Conservation (phyloP, 495 filamentous ascomycete species). For the Penicillium cinerascens region DNA sequence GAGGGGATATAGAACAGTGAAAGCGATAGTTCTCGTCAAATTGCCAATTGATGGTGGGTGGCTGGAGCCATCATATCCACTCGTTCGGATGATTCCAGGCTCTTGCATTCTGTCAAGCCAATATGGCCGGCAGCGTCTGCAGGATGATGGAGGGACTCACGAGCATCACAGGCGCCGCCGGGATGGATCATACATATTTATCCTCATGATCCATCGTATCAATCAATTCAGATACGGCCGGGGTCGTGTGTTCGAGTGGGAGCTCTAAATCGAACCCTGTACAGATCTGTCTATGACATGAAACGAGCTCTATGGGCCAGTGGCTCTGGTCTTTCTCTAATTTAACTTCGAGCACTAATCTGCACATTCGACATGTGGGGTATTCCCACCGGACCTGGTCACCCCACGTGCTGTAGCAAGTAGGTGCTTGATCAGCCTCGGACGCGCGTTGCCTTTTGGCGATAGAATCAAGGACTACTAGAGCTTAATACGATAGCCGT, state of each 20-base stretch:
- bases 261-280: neutral
- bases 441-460: neutral
- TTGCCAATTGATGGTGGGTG: neutral
- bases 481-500: neutral
- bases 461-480: too few species aligned
- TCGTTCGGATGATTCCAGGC: conserved; percentile 5
- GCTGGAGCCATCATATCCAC: neutral
- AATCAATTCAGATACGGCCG: conserved; percentile 13
- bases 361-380: neutral
- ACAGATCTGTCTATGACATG: neutral
- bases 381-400: neutral
- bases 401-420: neutral
- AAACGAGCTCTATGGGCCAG: neutral
- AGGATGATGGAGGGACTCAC: neutral
- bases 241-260: neutral
- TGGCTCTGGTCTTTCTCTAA: neutral
- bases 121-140: conserved; percentile 13
- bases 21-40: neutral
- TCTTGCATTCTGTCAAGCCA: conserved; percentile 12
- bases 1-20: neutral
- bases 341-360: neutral
- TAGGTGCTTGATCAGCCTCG: neutral
- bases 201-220: conserved; percentile 4
- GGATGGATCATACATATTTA: neutral
- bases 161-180: conserved; percentile 1